Percentiles rank a stretch among this genome's conserved stretches.
Evolutionary conservation across 2,329 filamentous ascomycete species (phyloP).

Genomic region (Scleromitrula shiraiana): DNA sequence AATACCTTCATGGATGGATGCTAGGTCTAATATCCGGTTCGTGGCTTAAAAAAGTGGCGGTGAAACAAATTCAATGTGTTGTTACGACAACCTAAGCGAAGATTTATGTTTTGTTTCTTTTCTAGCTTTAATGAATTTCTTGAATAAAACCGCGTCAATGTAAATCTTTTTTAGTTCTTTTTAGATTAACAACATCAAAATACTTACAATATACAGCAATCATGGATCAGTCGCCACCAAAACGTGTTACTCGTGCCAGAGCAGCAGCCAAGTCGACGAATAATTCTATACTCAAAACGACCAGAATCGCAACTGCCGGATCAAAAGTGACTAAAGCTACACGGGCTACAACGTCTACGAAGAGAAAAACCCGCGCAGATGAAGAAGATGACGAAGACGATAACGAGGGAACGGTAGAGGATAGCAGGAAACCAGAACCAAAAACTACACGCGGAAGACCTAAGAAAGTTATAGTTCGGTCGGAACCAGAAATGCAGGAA

Average conservation of each 20-base stretch:
- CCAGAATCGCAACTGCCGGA: constrained; percentile 41
- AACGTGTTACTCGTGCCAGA: constrained; percentile 48
- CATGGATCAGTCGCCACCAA: constrained; percentile 49
- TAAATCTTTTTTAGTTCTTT: neutral
- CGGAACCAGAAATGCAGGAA: constrained; percentile 23
- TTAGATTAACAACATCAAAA: neutral
- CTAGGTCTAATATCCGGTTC: no score
- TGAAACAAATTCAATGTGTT: no score
- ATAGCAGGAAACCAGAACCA: constrained; percentile 22
- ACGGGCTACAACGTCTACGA: constrained; percentile 30
- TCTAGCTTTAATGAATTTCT: neutral
- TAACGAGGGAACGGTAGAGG: constrained; percentile 19
- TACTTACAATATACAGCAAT: neutral
- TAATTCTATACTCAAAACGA: constrained; percentile 35
- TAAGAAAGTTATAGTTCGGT: constrained; percentile 33
- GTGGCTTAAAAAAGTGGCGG: no score
- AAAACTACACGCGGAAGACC: constrained; percentile 39
- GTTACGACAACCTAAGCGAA: no score
- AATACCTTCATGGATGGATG: no score
- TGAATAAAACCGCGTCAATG: neutral
- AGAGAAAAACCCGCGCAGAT: constrained; percentile 49
- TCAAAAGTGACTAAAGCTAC: constrained; percentile 34
- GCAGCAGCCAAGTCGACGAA: constrained; percentile 34
- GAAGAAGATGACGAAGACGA: constrained; percentile 25
- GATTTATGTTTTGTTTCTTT: no score